These are phyloP conservation scores for Microglena sp. DNA, from an alignment of 139 green algal genomes.

Conservation along the genomic window DNA sequence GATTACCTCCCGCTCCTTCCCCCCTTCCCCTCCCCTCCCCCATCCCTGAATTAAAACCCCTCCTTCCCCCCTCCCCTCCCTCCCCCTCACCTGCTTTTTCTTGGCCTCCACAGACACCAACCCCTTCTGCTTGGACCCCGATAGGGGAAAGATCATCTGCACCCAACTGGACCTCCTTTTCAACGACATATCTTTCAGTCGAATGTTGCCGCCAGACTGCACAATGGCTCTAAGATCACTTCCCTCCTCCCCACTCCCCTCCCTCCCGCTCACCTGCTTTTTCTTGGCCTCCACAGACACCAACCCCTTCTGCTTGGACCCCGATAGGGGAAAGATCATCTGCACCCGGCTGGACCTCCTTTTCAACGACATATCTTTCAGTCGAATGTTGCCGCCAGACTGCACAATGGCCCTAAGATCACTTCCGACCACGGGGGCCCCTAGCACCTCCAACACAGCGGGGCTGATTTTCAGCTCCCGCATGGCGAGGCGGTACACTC, in stretches of 20 bases:
- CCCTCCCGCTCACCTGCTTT: conserved; percentile 16
- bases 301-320: conserved; percentile 55
- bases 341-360: conserved; percentile 44
- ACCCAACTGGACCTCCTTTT: conserved; percentile 40
- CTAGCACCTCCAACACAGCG: conserved; percentile 59
- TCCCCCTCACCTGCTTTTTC: conserved; percentile 36
- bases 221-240: no score
- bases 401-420: conserved; percentile 49
- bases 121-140: conserved; percentile 50
- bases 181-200: conserved; percentile 16
- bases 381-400: conserved; percentile 46
- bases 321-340: conserved; percentile 68
- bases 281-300: conserved; percentile 74
- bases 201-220: conserved; percentile 54
- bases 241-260: no score
- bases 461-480: conserved; percentile 54
- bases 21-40: no score
- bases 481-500: conserved; percentile 55
- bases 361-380: conserved; percentile 17
- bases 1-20: no score
- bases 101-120: conserved; percentile 74
- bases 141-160: conserved; percentile 70
- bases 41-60: no score
- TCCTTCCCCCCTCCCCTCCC: neutral
- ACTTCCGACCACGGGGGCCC: conserved; percentile 53